Evolutionary conservation across 2,329 filamentous ascomycete genomes (phyloP), one percentile per base, ranked within the genome.

Genomic region (Apiospora koreana): DNA sequence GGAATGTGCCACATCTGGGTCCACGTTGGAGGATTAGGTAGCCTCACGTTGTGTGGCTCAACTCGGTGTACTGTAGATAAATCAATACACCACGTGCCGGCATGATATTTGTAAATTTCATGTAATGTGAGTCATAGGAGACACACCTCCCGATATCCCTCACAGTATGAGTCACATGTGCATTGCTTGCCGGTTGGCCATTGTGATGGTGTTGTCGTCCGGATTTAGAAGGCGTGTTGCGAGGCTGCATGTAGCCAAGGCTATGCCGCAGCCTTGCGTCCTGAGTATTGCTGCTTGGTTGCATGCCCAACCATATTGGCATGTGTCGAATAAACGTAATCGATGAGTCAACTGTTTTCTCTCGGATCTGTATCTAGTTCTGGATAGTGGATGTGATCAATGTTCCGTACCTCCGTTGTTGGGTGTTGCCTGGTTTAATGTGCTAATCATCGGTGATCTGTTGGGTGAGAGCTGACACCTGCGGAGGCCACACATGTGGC

Each of bases 171-270:
- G 54, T 62, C 54, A 62, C 28, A n/a, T 3, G 31, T 38, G 10
- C 18, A 38, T 38, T 35, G 48, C 31, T 62, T 12, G 21, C 4
- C 31, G 9, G 3, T 35, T 28, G 12, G 2, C 54, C 31, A 12
- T n/a, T 6, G 31, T n/a, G 31, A 5, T 62, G 28, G 31, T 38
- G 28, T 4, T 62, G 9, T 38, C 21, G 21, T 38, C 10, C 4
- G 0, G 18, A n/a, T 9, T 25, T 54, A 28, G 25, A 28, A 28
- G 23, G 4, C 2, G 54, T 62, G 28, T 31, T 54, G 25, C 28
- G 25, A 62, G 54, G 28, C 54, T 62, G 28, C 54, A 62, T n/a
- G 9, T 62, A 62, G 54, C 54, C 54, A n/a, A 62, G 54, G 54
- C 54, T 62, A 31, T 38, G 54, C 54, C 31, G 18, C 28, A 62